A percentile compares a stretch with the other conserved stretches of the same genome.
phyloP scores from a whole-genome alignment of 441 rosid species.

The Jatropha podagrica region DNA sequence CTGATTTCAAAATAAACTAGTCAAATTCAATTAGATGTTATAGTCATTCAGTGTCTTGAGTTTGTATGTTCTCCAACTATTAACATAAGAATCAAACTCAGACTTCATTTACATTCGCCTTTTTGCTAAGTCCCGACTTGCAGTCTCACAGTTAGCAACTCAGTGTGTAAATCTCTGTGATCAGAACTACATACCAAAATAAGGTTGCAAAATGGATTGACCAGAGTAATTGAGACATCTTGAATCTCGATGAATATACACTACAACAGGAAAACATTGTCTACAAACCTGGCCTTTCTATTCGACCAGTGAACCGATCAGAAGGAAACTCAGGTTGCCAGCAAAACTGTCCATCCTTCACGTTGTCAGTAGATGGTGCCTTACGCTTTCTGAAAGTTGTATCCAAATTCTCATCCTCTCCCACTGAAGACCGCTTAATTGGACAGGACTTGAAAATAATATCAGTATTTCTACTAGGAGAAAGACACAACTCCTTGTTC shows the following conservation, averaged over 20 bases:
- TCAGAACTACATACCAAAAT: constrained; percentile 26
- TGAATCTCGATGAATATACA: constrained; percentile 25
- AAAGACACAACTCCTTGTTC: constrained; percentile 56
- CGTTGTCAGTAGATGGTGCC: constrained; percentile 39
- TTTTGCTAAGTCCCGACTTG: constrained; percentile 26
- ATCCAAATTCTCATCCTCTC: constrained; percentile 39
- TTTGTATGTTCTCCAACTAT: constrained; percentile 5
- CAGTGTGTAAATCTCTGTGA: constrained; percentile 15
- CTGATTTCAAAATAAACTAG: neutral
- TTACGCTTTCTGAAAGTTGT: constrained; percentile 49
- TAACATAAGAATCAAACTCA: constrained; percentile 22
- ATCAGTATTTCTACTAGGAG: constrained; percentile 46
- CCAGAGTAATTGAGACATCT: constrained; percentile 28
- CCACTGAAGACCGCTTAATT: constrained; percentile 32
- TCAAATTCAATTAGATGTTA: neutral
- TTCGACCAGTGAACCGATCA: constrained; percentile 29
- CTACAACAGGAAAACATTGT: constrained; percentile 29
- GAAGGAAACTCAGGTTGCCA: constrained; percentile 38
- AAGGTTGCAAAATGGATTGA: constrained; percentile 29
- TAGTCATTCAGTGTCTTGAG: neutral
- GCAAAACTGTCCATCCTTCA: constrained; percentile 43
- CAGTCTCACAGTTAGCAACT: constrained; percentile 26
- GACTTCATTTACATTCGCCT: constrained; percentile 34
- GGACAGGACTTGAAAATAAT: constrained; percentile 39
- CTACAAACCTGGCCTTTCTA: constrained; percentile 52